Evolutionary conservation across 192 early-diverging fungal genomes (phyloP).

Genomic region (Coemansia asiatica): DNA sequence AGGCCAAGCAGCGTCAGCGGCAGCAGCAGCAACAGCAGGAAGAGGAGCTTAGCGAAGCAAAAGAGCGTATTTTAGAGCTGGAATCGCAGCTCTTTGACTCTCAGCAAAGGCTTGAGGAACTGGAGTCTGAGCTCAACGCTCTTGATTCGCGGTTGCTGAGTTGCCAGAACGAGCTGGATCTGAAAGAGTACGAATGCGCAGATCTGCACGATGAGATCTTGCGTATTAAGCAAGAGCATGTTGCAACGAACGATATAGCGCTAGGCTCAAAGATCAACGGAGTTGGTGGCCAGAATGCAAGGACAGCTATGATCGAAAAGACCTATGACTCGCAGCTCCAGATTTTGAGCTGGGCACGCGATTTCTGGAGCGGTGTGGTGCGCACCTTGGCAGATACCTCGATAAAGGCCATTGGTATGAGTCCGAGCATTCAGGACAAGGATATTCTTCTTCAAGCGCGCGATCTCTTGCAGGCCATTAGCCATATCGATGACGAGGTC

Average conservation of each 20-base stretch:
- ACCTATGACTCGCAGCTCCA: conserved; percentile 33
- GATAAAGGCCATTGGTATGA: background rate
- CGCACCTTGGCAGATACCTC: conserved; percentile 8
- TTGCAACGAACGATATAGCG: background rate
- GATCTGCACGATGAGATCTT: background rate
- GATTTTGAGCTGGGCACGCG: conserved; percentile 27
- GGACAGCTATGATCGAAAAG: conserved; percentile 23
- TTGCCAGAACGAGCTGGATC: background rate
- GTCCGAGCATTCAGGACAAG: background rate
- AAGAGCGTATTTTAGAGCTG: conserved; percentile 14
- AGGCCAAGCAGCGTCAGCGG: no score
- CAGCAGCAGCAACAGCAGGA: no score
- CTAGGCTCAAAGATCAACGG: background rate
- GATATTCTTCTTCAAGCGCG: background rate
- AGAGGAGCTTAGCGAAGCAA: conserved; percentile 14
- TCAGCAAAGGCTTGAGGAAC: conserved; percentile 28
- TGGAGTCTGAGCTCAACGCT: conserved; percentile 14
- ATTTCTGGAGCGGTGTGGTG: conserved; percentile 30
- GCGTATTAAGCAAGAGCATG: background rate
- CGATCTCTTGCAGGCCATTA: conserved; percentile 17
- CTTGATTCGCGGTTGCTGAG: background rate
- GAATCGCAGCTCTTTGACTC: conserved; percentile 28
- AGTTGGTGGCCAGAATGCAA: background rate
- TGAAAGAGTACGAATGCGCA: background rate
- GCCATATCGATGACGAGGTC: conserved; percentile 27